Evolutionary conservation across 257 asterid species (phyloP).

Genomic region (Handroanthus guayacan): DNA sequence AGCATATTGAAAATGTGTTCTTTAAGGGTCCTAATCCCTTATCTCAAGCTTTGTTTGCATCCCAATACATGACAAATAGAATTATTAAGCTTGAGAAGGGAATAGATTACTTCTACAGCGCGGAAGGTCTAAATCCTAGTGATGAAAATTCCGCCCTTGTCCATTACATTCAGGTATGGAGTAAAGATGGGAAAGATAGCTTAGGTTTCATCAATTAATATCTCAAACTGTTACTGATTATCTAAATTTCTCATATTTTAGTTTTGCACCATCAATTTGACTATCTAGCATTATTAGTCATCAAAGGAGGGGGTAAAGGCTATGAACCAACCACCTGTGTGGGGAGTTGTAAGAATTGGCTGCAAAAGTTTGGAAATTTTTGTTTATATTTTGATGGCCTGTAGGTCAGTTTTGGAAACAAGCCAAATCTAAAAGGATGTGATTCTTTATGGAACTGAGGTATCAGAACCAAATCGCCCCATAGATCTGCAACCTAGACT

Average conservation of each 20-base stretch:
- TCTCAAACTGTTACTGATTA: neutral
- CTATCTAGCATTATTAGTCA: constrained; percentile 9
- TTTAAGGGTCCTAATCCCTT: constrained; percentile 67
- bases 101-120: constrained; percentile 60
- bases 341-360: neutral
- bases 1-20: constrained; percentile 73
- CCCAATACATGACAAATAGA: constrained; percentile 88
- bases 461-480: neutral
- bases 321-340: neutral
- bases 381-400: neutral
- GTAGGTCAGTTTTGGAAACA: neutral
- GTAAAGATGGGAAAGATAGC: constrained; percentile 16
- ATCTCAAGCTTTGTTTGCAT: constrained; percentile 76
- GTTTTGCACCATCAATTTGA: neutral
- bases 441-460: neutral
- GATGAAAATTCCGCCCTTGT: constrained; percentile 93
- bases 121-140: constrained; percentile 86
- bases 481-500: neutral
- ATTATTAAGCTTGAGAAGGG: constrained; percentile 83
- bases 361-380: neutral
- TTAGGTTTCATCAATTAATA: neutral
- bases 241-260: constrained; percentile 18
- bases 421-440: neutral
- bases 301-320: neutral
- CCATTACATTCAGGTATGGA: constrained; percentile 89